Conservation (phyloP, 371 early-diverging fungal genomes). For the Mortierella sp. region DNA sequence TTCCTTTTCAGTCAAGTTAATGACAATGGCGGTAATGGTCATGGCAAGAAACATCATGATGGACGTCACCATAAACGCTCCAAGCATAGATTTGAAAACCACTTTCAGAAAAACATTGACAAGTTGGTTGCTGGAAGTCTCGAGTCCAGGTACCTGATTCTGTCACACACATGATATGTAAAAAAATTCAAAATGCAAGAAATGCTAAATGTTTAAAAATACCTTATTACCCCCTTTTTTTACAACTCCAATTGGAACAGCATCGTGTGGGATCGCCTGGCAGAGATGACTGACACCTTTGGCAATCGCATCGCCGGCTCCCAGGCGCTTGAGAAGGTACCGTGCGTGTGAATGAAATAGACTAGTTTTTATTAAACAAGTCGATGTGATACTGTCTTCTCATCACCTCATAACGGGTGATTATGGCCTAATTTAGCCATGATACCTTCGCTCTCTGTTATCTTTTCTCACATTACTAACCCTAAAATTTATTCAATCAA, state of each 20-base stretch:
- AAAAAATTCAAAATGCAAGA: too few relatives aligned
- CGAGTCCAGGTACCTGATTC: constrained; percentile 39
- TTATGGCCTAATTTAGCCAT: constrained; percentile 14
- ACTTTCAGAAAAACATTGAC: constrained; percentile 41
- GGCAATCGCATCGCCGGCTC: constrained; percentile 67
- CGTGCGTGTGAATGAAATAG: background rate
- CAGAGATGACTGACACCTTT: constrained; percentile 71
- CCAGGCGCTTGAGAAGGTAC: constrained; percentile 57
- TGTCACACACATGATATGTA: background rate
- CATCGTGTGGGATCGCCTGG: constrained; percentile 69
- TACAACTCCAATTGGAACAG: constrained; percentile 16
- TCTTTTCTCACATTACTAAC: constrained; percentile 1
- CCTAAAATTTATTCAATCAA: background rate
- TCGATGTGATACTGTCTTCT: background rate
- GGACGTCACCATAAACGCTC: constrained; percentile 2
- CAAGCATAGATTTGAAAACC: constrained; percentile 39
- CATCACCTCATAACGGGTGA: background rate
- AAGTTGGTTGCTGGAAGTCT: constrained; percentile 41
- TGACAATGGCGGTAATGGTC: constrained; percentile 3
- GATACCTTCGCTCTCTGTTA: background rate
- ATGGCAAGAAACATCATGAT: background rate
- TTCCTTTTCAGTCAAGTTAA: constrained; percentile 3
- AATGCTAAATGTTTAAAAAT: too few relatives aligned
- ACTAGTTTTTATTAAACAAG: background rate
- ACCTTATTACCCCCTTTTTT: background rate